Evolutionary conservation across 2,329 filamentous ascomycete species (phyloP).

Genomic region (Cercospora sp.): DNA sequence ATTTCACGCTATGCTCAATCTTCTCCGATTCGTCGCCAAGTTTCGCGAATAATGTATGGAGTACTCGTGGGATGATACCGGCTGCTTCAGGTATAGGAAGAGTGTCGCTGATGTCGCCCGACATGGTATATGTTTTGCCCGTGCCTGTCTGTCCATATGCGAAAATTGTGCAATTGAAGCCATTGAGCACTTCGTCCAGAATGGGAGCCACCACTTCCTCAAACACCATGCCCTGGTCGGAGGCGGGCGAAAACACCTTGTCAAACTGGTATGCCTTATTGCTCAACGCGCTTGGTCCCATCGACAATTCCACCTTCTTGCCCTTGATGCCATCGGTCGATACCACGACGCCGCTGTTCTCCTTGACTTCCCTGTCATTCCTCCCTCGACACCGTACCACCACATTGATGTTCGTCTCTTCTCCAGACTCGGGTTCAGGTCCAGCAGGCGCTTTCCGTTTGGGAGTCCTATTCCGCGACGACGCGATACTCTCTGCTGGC

Average conservation of each 20-base stretch:
- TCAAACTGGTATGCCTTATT: conserved; percentile 98
- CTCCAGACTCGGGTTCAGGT: conserved; percentile 61
- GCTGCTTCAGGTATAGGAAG: conserved; percentile 87
- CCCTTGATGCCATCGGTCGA: conserved; percentile 85
- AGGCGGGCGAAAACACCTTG: conserved; percentile 92
- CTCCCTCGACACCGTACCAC: conserved; percentile 92
- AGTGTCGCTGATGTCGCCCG: conserved; percentile 90
- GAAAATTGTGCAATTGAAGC: conserved; percentile 98
- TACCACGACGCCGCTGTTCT: conserved; percentile 93
- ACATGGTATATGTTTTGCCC: conserved; percentile 99
- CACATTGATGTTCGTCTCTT: conserved; percentile 96
- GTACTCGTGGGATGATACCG: conserved; percentile 88
- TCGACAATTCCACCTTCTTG: conserved; percentile 78
- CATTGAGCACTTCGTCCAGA: conserved; percentile 87
- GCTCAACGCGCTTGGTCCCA: conserved; percentile 87
- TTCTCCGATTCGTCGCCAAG: conserved; percentile 66
- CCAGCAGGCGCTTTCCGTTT: conserved; percentile 84
- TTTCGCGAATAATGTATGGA: conserved; percentile 83
- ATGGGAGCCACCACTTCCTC: conserved; percentile 95
- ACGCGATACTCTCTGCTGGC: conserved; percentile 68
- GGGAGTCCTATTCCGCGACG: conserved; percentile 55
- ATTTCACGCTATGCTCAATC: conserved; percentile 86
- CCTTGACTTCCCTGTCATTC: conserved; percentile 86
- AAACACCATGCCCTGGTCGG: conserved; percentile 90
- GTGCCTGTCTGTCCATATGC: conserved; percentile 98